A percentile compares a stretch with the other conserved stretches of the same genome.
Evolutionary conservation across 2,329 filamentous ascomycete species (phyloP).

Genomic region (Gyromitra esculenta): DNA sequence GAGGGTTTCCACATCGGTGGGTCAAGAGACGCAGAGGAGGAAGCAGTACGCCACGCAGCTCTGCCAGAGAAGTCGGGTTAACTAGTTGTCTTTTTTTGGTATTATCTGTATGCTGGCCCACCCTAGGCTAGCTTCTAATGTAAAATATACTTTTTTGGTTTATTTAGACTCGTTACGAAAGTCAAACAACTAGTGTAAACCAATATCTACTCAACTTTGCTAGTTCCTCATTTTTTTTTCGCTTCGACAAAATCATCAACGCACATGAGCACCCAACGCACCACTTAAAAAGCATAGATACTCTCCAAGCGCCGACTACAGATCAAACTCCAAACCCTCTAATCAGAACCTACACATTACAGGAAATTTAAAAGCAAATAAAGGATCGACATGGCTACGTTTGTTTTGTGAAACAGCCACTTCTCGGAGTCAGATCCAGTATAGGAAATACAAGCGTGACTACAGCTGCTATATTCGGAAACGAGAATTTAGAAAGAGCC

Average conservation of each 20-base stretch:
- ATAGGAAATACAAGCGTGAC: constrained; percentile 20
- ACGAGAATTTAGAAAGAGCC: not conserved
- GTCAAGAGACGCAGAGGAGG: constrained; percentile 34
- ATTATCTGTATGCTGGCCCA: constrained; percentile 1
- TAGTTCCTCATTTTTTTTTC: not conserved
- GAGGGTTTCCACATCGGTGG: constrained; percentile 17
- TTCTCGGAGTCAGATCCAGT: not conserved
- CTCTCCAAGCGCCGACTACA: not conserved
- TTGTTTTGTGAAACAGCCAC: not conserved
- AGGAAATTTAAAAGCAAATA: not conserved
- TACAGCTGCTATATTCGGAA: not conserved
- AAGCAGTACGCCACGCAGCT: constrained; percentile 19
- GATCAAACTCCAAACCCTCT: not conserved
- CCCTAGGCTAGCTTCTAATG: constrained; percentile 14
- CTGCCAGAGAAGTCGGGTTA: constrained; percentile 30
- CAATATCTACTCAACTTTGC: not conserved
- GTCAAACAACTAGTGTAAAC: not conserved
- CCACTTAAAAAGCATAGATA: constrained; percentile 1
- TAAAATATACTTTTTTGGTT: constrained; percentile 19
- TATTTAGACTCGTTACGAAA: not conserved
- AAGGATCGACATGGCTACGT: not conserved
- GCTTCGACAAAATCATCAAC: not conserved
- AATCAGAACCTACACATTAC: not conserved
- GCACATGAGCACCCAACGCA: not conserved
- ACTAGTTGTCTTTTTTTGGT: constrained; percentile 4